Evolutionary conservation across 2,329 filamentous ascomycete genomes (phyloP).

Genomic region (Penicillium polonicum): DNA sequence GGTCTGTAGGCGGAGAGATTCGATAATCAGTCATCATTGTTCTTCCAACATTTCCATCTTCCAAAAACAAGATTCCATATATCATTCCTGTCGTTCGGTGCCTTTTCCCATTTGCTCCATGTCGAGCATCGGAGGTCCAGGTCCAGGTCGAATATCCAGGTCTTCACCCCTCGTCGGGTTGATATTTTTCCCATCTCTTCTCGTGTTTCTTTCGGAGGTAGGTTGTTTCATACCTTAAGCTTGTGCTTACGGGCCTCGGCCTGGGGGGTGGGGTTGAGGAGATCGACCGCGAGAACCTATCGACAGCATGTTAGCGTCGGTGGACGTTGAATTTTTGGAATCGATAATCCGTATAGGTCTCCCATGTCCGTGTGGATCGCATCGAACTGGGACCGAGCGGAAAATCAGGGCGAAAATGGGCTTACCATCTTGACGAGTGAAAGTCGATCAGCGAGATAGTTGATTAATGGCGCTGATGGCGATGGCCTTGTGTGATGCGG

Average conservation of each 20-base stretch:
- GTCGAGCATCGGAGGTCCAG: slow-evolving; percentile 4
- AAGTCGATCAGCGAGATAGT: slow-evolving; percentile 43
- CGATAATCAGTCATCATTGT: slow-evolving; percentile 10
- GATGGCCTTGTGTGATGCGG: slow-evolving; percentile 41
- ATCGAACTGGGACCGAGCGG: slow-evolving; percentile 8
- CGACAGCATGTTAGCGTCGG: slow-evolving; percentile 22
- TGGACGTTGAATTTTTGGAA: slow-evolving; percentile 11
- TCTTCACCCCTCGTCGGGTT: slow-evolving; percentile 1
- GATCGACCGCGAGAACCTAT: slow-evolving; percentile 99
- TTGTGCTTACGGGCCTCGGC: slow-evolving; percentile 99
- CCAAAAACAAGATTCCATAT: background rate
- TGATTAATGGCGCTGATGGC: slow-evolving; percentile 43
- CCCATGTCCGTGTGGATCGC: background rate
- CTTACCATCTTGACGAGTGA: slow-evolving; percentile 47
- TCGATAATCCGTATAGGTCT: slow-evolving; percentile 1
- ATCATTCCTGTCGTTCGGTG: background rate
- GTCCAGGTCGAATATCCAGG: slow-evolving; percentile 8
- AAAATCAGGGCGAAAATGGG: slow-evolving; percentile 16
- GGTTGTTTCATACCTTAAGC: slow-evolving; percentile 78
- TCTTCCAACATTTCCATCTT: background rate
- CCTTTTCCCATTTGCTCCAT: slow-evolving; percentile 4
- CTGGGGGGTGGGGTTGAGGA: slow-evolving; percentile 97
- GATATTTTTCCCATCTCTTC: slow-evolving; percentile 11
- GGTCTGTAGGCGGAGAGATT: slow-evolving; percentile 55
- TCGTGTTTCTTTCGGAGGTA: slow-evolving; percentile 7